These are phyloP conservation scores for Penicillium sp. DNA, from an alignment of 2,329 filamentous ascomycete genomes.

Conservation along the genomic window DNA sequence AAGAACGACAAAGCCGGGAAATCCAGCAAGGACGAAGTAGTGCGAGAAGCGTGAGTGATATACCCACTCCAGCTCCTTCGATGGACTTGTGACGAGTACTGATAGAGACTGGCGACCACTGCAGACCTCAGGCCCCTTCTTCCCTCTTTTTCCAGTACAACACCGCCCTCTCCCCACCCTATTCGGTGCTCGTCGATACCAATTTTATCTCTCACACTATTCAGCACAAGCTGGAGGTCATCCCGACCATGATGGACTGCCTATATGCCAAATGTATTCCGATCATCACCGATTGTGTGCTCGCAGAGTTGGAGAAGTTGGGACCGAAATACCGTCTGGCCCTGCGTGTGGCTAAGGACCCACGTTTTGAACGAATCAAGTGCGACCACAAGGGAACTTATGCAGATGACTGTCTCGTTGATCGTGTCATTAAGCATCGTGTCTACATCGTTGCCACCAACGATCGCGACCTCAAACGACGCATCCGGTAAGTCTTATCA, in stretches of 20 bases:
- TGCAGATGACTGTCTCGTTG: conserved; percentile 83
- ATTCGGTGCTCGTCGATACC: conserved; percentile 79
- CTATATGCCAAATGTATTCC: conserved; percentile 90
- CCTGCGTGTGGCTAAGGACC: conserved; percentile 81
- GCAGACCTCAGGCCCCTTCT: conserved; percentile 74
- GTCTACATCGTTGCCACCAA: conserved; percentile 77
- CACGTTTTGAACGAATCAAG: conserved; percentile 80
- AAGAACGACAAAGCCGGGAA: conserved; percentile 23
- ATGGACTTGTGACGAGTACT: not conserved
- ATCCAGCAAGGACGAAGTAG: conserved; percentile 24
- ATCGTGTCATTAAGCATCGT: conserved; percentile 71
- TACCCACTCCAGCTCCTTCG: not conserved
- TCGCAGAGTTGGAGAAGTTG: conserved; percentile 86
- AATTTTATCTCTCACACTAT: conserved; percentile 92
- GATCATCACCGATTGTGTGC: conserved; percentile 80
- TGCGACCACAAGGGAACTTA: conserved; percentile 91
- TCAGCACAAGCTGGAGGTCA: conserved; percentile 83
- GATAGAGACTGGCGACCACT: not conserved
- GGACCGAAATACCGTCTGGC: conserved; percentile 88
- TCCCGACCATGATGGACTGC: conserved; percentile 90
- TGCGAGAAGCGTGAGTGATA: conserved; percentile 29
- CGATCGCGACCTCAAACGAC: conserved; percentile 75
- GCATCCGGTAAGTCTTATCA: conserved; percentile 59
- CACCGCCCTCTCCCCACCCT: conserved; percentile 80
- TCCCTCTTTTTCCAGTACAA: conserved; percentile 90